phyloP scores from a whole-genome alignment of 2,329 filamentous ascomycete genomes.

The Penicillium sp. region DNA sequence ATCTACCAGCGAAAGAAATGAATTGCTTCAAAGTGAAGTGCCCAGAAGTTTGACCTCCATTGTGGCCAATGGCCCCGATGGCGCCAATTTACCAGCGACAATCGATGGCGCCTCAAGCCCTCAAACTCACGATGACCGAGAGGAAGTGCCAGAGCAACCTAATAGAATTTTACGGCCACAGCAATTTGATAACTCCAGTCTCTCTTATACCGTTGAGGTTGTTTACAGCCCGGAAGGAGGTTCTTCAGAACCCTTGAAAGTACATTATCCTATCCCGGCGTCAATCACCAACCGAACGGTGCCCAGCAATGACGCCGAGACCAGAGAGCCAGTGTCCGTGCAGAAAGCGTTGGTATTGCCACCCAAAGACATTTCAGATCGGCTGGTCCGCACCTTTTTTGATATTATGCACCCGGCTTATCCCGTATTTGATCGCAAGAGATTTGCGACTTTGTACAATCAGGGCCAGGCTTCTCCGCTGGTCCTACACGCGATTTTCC shows the following conservation, averaged over 20 bases:
- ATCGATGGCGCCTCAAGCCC: not conserved
- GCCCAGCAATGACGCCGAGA: slow-evolving; percentile 7
- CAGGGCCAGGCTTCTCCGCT: slow-evolving; percentile 16
- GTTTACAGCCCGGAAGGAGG: slow-evolving; percentile 20
- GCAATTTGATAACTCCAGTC: slow-evolving; percentile 12
- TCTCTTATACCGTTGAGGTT: slow-evolving; percentile 21
- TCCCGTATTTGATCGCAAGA: slow-evolving; percentile 21
- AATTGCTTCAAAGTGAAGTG: too few species aligned
- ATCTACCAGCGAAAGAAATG: too few species aligned
- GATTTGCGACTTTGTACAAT: slow-evolving; percentile 17
- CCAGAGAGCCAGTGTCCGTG: slow-evolving; percentile 4
- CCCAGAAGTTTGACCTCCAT: not conserved
- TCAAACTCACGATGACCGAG: not conserved
- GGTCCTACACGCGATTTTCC: slow-evolving; percentile 18
- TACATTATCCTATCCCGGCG: slow-evolving; percentile 16
- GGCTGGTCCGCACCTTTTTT: slow-evolving; percentile 23
- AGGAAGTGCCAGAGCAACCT: not conserved
- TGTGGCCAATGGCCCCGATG: not conserved
- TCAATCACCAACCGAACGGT: slow-evolving; percentile 16
- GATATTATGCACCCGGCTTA: slow-evolving; percentile 24
- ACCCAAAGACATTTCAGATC: slow-evolving; percentile 14
- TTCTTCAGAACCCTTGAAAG: slow-evolving; percentile 14
- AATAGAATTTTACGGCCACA: not conserved
- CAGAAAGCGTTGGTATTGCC: slow-evolving; percentile 16
- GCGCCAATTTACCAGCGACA: not conserved